Conservation (phyloP, 1,139 yeast species). For the Hyphopichia wangnamkhiaoensis region DNA sequence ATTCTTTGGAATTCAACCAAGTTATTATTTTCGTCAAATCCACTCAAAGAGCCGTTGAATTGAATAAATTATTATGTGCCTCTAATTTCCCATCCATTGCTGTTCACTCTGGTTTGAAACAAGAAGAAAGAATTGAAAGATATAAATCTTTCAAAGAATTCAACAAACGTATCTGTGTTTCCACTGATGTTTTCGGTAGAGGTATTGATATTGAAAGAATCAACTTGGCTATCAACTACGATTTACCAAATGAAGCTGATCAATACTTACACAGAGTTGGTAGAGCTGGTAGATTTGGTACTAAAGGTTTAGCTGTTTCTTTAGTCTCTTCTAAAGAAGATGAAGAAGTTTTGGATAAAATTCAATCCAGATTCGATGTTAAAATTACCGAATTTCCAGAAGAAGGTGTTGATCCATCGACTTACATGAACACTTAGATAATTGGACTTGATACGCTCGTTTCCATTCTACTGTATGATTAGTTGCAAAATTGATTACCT, state of each 20-base stretch:
- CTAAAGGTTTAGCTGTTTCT: constrained; percentile 95
- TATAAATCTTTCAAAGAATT: constrained; percentile 96
- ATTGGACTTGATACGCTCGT: too few relatives aligned
- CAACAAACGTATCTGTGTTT: constrained; percentile 97
- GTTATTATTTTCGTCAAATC: constrained; percentile 95
- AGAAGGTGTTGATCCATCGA: constrained; percentile 96
- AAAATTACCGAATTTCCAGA: constrained; percentile 94
- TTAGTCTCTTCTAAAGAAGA: constrained; percentile 86
- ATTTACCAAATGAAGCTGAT: constrained; percentile 88
- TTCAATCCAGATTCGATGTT: constrained; percentile 97
- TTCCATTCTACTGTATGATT: too few relatives aligned
- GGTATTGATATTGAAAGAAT: constrained; percentile 99
- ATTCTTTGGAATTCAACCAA: constrained; percentile 95
- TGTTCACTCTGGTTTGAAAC: constrained; percentile 94
- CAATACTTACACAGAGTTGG: constrained; percentile 99
- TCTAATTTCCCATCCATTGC: constrained; percentile 98
- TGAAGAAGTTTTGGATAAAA: constrained; percentile 85
- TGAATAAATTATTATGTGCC: constrained; percentile 85
- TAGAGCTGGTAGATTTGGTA: constrained; percentile 99
- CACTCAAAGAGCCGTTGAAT: constrained; percentile 88
- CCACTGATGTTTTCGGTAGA: constrained; percentile 98
- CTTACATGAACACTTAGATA: constrained; percentile 93
- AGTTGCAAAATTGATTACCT: too few relatives aligned
- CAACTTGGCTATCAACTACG: constrained; percentile 96
- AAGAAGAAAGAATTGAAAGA: constrained; percentile 97